Percentiles rank a stretch among this genome's conserved stretches.
These are phyloP conservation scores for Hypomontagnella monticulosa DNA, from an alignment of 495 filamentous ascomycete species.

Conservation along the genomic window DNA sequence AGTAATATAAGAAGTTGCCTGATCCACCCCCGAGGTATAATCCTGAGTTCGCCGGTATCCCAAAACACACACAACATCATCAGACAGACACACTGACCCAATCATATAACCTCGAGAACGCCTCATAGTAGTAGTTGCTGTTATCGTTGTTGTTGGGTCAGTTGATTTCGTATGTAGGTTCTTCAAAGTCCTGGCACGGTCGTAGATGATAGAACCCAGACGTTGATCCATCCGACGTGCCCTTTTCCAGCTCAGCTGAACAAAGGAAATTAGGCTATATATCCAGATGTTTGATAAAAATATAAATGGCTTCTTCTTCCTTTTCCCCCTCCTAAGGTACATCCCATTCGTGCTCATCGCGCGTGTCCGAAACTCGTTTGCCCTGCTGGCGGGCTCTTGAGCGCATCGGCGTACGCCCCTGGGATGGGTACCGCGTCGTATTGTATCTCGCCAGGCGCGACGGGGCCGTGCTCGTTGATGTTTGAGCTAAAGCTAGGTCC, in stretches of 20 bases:
- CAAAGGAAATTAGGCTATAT: conserved; percentile 46
- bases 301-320: not conserved
- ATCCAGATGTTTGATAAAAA: conserved; percentile 29
- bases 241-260: conserved; percentile 45
- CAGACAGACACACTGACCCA: conserved; percentile 5
- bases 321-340: conserved; percentile 1
- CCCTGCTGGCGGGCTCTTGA: conserved; percentile 55
- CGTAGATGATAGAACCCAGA: conserved; percentile 16
- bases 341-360: conserved; percentile 9
- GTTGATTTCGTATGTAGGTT: conserved; percentile 23
- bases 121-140: conserved; percentile 11
- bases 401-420: conserved; percentile 64
- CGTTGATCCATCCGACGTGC: conserved; percentile 13
- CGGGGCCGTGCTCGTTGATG: conserved; percentile 57
- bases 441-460: conserved; percentile 69
- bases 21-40: conserved; percentile 37
- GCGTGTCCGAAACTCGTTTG: conserved; percentile 52
- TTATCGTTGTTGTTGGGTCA: conserved; percentile 8
- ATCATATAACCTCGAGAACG: conserved; percentile 38
- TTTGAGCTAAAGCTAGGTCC: conserved; percentile 35
- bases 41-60: conserved; percentile 36
- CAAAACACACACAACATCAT: conserved; percentile 5
- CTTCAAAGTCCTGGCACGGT: conserved; percentile 11
- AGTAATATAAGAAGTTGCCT: conserved; percentile 11
- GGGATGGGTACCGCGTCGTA: conserved; percentile 76